Evolutionary conservation across 257 asterid species (phyloP), one percentile per base, ranked within the genome.

Genomic region (Cinchona pubescens): DNA sequence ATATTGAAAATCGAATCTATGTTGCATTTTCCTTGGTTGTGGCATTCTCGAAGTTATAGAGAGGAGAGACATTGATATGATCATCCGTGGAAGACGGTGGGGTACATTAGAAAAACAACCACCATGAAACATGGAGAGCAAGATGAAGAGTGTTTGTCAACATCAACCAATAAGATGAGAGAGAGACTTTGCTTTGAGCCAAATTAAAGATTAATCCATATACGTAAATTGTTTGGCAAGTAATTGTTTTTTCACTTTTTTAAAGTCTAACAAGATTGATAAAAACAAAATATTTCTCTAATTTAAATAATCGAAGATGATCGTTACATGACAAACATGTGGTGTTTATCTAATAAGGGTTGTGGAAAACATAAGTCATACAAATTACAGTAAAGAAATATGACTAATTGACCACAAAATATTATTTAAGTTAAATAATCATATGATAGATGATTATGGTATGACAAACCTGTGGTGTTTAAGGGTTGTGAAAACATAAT

Each of bases 181-280:
- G 32, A 42, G 38, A 30, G 32, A 60, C 60, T 9, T 73, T 73
- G 76, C 76, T 40, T 37, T 38, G 40, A 38, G 37, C 55, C 11
- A 55, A 29, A 73, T 42, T 42, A 29, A 73, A 60, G 59, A 12
- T 43, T n/a, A 37, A 48, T 74, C 13, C 16, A 21, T 34, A 30
- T 53, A 62, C 30, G 64, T 74, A 62, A 21, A 62, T 63, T 74
- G 53, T 62, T 62, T 23, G n/a, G 18, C 71, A 62, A 74, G 78
- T 63, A 46, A 63, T 63, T 51, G 13, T 61, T 73, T 15, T 23
- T 5, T n/a, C 10, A 25, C 9, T 53, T 71, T 6, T 1, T 71
- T 25, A 3, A 70, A 71, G 37, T 37, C 40, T 35, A 56, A 11
- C 21, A 55, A 56, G 25, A 56, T 10, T 40, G 23, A 25, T 2